Conservation (phyloP, 1,284 basidiomycete species). For the Austroboletus novae-zelandiae region DNA sequence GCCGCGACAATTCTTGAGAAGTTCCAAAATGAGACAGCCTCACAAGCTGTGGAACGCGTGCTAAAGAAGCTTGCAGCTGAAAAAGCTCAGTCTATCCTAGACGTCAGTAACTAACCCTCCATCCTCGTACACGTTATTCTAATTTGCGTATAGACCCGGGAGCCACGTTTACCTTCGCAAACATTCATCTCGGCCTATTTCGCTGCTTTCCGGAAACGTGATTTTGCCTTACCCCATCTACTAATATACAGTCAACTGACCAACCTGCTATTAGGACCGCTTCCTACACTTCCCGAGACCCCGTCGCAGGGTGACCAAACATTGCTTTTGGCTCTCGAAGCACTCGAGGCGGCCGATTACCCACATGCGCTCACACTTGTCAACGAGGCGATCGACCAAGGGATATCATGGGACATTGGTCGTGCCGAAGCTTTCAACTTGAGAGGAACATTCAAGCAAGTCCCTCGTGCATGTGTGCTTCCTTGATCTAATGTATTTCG, state of each 20-base stretch:
- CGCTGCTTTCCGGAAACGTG: conserved; percentile 90
- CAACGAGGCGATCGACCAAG: conserved; percentile 88
- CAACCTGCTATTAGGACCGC: conserved; percentile 47
- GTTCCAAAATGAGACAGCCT: conserved; percentile 83
- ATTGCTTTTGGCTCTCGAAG: conserved; percentile 77
- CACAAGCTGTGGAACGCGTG: conserved; percentile 87
- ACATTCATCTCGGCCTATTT: conserved; percentile 97
- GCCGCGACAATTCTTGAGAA: conserved; percentile 93
- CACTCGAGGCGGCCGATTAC: conserved; percentile 88
- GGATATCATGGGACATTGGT: conserved; percentile 73
- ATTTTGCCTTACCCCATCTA: conserved; percentile 4
- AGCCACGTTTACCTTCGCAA: conserved; percentile 83
- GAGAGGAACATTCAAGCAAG: conserved; percentile 91
- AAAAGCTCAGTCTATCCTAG: conserved; percentile 72
- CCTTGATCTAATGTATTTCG: background rate
- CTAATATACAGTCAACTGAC: conserved; percentile 1
- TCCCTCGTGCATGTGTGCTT: conserved; percentile 4
- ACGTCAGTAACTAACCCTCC: conserved; percentile 36
- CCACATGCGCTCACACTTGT: conserved; percentile 77
- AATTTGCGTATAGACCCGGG: conserved; percentile 55
- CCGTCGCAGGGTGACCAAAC: conserved; percentile 83
- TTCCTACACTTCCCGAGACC: conserved; percentile 74
- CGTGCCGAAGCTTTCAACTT: conserved; percentile 91
- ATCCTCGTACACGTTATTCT: background rate
- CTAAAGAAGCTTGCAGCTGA: conserved; percentile 80